Percentiles rank a stretch among this genome's conserved stretches.
Evolutionary conservation across 2,329 filamentous ascomycete species (phyloP).

Genomic region (Pseudopyricularia javanii): DNA sequence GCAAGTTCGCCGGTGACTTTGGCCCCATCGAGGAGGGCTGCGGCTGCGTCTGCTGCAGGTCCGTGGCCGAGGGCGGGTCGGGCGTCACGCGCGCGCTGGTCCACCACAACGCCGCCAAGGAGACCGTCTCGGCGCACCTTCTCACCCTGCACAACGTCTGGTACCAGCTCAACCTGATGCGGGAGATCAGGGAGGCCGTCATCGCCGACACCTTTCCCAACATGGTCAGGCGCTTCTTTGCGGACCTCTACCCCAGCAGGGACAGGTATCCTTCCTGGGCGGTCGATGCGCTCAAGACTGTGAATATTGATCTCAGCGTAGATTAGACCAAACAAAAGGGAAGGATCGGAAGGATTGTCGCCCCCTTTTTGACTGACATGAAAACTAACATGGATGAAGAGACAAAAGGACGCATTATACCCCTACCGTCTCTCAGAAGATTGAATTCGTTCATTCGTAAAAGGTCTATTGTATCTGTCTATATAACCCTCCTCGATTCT

Average conservation of each 20-base stretch:
- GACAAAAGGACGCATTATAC: too few relatives aligned
- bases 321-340: constrained; percentile 6
- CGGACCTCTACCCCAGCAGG: constrained; percentile 54
- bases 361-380: too few relatives aligned
- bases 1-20: constrained; percentile 68
- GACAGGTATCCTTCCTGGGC: constrained; percentile 71
- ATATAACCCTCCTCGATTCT: too few relatives aligned
- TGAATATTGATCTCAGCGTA: constrained; percentile 64
- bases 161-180: constrained; percentile 81
- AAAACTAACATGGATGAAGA: too few relatives aligned
- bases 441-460: not conserved
- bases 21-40: constrained; percentile 73
- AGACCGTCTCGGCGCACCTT: constrained; percentile 77
- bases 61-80: constrained; percentile 54
- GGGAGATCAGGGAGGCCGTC: constrained; percentile 60
- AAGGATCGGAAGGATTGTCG: too few relatives aligned
- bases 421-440: not conserved
- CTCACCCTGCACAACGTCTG: constrained; percentile 94
- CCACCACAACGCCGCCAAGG: constrained; percentile 84
- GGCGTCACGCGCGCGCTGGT: constrained; percentile 82
- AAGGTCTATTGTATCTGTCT: not conserved
- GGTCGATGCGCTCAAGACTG: constrained; percentile 60
- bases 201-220: constrained; percentile 68
- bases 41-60: constrained; percentile 64
- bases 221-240: constrained; percentile 71